phyloP scores from a whole-genome alignment of 2,329 filamentous ascomycete species.

The Ophiognomonia clavigignenti-juglandacearum region DNA sequence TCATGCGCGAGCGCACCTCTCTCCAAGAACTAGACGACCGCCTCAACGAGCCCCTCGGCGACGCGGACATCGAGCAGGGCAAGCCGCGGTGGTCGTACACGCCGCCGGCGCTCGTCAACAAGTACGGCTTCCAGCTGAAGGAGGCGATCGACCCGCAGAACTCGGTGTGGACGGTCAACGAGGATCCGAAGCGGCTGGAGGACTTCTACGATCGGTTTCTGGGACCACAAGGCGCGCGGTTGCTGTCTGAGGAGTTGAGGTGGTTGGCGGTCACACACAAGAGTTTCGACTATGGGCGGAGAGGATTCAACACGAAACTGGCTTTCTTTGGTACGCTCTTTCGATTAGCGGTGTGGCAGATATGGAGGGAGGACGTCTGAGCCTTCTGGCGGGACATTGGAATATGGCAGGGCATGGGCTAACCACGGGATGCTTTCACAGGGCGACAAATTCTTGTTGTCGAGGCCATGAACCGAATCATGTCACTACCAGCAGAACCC shows the following conservation, averaged over 20 bases:
- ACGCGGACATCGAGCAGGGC: conserved; percentile 13
- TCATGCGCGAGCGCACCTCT: conserved; percentile 9
- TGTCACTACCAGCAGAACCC: conserved; percentile 15
- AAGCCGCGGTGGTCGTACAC: conserved; percentile 67
- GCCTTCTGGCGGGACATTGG: too few relatives aligned
- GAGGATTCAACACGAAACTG: conserved; percentile 90
- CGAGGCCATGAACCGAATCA: conserved; percentile 23
- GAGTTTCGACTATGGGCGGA: conserved; percentile 91
- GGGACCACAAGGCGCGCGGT: conserved; percentile 63
- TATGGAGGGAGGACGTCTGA: too few relatives aligned
- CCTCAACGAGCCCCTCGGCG: conserved; percentile 13
- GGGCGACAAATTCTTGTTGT: conserved; percentile 24
- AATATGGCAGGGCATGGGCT: background rate
- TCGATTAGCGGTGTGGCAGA: too few relatives aligned
- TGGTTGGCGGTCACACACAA: conserved; percentile 98
- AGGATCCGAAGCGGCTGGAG: conserved; percentile 68
- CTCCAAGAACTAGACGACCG: conserved; percentile 13
- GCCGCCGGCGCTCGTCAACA: conserved; percentile 64
- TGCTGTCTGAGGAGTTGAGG: conserved; percentile 87
- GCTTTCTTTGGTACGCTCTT: conserved; percentile 72
- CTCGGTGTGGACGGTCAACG: conserved; percentile 66
- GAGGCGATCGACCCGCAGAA: conserved; percentile 48
- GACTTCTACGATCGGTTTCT: conserved; percentile 72
- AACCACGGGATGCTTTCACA: conserved; percentile 1
- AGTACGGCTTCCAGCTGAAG: conserved; percentile 51